Conservation (phyloP, 2,329 filamentous ascomycete genomes). For the Domatiomyces catenatus region DNA sequence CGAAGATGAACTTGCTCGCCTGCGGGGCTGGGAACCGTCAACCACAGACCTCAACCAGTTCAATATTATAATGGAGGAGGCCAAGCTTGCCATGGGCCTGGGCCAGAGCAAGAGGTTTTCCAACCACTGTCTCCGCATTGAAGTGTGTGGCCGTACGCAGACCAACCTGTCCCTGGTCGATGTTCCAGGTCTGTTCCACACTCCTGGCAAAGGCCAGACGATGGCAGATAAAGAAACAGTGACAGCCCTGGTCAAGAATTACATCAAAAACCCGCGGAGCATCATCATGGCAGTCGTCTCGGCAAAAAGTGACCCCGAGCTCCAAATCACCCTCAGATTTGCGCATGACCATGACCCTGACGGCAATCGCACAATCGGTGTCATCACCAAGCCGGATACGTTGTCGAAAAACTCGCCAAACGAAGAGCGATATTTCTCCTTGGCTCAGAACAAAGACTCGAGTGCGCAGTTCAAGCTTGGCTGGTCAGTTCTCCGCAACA, state of each 20-base stretch:
- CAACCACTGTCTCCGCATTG: constrained; percentile 41
- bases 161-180: constrained; percentile 48
- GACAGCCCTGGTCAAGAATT: constrained; percentile 31
- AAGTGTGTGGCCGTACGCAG: constrained; percentile 44
- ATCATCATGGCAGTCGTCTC: constrained; percentile 44
- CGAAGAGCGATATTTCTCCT: constrained; percentile 15
- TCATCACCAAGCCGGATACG: constrained; percentile 25
- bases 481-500: constrained; percentile 36
- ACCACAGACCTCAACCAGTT: constrained; percentile 28
- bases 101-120: constrained; percentile 25
- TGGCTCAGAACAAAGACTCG: constrained; percentile 19
- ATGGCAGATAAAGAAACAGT: constrained; percentile 39
- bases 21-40: constrained; percentile 16
- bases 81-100: constrained; percentile 38
- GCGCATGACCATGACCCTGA: constrained; percentile 23
- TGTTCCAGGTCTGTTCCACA: constrained; percentile 43
- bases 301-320: constrained; percentile 37
- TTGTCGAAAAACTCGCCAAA: constrained; percentile 19
- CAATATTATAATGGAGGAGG: constrained; percentile 35
- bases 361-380: constrained; percentile 23
- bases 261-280: constrained; percentile 43
- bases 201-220: constrained; percentile 39
- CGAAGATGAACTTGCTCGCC: constrained; percentile 16
- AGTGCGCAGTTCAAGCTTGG: constrained; percentile 26
- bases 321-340: constrained; percentile 42